These are phyloP conservation scores for Lichtheimia corymbifera DNA, from an alignment of 371 early-diverging fungal species.

Conservation along the genomic window DNA sequence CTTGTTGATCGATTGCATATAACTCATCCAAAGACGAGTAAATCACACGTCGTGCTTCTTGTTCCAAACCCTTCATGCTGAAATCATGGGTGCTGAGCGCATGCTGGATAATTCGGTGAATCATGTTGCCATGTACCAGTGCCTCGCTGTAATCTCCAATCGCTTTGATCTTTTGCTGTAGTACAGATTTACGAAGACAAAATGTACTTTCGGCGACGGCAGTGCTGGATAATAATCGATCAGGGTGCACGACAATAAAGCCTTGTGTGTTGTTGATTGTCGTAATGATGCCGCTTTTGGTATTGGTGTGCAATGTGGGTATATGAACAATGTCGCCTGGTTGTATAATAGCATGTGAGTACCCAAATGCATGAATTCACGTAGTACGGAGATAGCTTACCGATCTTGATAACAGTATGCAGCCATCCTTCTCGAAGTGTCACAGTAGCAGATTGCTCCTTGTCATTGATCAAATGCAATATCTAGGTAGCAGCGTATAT, in stretches of 20 bases:
- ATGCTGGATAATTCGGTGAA: slow-evolving; percentile 81
- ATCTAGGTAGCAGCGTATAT: slow-evolving; percentile 15
- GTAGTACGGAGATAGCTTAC: slow-evolving; percentile 8
- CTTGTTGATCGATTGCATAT: slow-evolving; percentile 65
- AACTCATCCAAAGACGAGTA: slow-evolving; percentile 56
- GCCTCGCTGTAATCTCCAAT: slow-evolving; percentile 54
- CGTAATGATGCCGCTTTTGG: slow-evolving; percentile 23
- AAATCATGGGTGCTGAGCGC: slow-evolving; percentile 61
- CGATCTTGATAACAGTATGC: slow-evolving; percentile 30
- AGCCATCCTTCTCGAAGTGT: slow-evolving; percentile 50
- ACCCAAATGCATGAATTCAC: background rate
- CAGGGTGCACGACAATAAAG: slow-evolving; percentile 78
- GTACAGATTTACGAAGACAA: slow-evolving; percentile 77
- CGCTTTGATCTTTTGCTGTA: slow-evolving; percentile 64
- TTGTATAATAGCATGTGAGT: background rate
- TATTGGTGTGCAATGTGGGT: slow-evolving; percentile 18
- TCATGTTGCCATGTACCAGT: slow-evolving; percentile 75
- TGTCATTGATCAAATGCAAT: slow-evolving; percentile 21
- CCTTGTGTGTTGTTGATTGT: slow-evolving; percentile 48
- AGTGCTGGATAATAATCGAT: slow-evolving; percentile 77
- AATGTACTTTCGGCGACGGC: slow-evolving; percentile 70
- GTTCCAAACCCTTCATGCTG: slow-evolving; percentile 41
- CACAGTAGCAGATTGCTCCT: slow-evolving; percentile 14
- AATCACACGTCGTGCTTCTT: slow-evolving; percentile 49
- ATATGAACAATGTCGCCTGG: slow-evolving; percentile 61